Evolutionary conservation across 306 rosid genomes (phyloP).

Genomic region (Erythrophleum fordii): DNA sequence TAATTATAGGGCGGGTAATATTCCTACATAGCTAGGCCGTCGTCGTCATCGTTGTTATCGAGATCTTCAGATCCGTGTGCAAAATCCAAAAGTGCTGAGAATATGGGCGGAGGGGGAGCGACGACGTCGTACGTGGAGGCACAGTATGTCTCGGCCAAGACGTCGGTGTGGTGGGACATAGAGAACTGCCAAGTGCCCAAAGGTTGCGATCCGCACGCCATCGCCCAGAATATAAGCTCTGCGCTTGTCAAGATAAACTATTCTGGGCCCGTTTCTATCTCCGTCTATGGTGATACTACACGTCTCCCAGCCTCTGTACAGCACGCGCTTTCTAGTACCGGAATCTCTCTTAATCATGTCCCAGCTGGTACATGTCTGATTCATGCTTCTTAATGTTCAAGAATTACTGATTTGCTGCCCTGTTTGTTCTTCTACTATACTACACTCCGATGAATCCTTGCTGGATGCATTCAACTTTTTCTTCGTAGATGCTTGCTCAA

Average conservation of each 20-base stretch:
- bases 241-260: constrained; percentile 75
- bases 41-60: neutral
- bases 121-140: constrained; percentile 55
- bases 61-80: neutral
- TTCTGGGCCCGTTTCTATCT: constrained; percentile 82
- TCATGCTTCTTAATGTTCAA: neutral
- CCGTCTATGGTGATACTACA: constrained; percentile 85
- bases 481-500: neutral
- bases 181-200: constrained; percentile 90
- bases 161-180: constrained; percentile 95
- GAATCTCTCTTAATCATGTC: constrained; percentile 87
- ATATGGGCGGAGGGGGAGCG: constrained; percentile 43
- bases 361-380: constrained; percentile 65
- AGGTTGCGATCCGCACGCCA: constrained; percentile 69
- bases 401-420: neutral
- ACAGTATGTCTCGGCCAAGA: constrained; percentile 75
- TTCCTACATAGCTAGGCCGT: neutral
- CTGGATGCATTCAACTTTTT: neutral
- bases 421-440: no score
- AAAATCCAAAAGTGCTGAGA: neutral
- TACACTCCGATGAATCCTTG: neutral
- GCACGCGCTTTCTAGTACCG: constrained; percentile 88
- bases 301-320: constrained; percentile 70
- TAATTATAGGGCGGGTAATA: neutral
- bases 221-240: constrained; percentile 88